Base-by-base conservation (phyloP, 192 early-diverging fungal genomes). In the Umbelopsis ramanniana region DNA sequence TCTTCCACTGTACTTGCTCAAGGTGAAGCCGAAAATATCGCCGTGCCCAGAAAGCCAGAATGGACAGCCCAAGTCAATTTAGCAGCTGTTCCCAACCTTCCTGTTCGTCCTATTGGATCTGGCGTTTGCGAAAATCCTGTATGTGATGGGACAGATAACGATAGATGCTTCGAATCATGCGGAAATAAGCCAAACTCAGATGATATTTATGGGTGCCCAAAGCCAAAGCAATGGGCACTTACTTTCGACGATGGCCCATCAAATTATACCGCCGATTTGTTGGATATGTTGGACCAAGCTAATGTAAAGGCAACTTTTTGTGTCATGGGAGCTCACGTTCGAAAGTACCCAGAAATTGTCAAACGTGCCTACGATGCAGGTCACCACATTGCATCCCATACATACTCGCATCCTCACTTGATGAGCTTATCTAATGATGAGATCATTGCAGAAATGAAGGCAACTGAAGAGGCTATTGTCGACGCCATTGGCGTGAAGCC, bases 221-320 rank as follows among this genome's bases (percentile, higher is more conserved):
- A 10, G 9, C 21, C 43, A 10, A 47, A 72, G 17, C 48, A 71
- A 6, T 79, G 77, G 77, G 79, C 86, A n/a, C 74, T 85, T 68
- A 85, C 86, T 33, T 85, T 85, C 53, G 86, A 87, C 67, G 86
- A 87, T 54, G 86, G 86, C 60, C 88, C 87, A 14, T 79, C 86
- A 33, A 33, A 66, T 11, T 81, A 76, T 71, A 92, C 90, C 2
- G 67, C 74, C 21, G 73, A 66, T 11, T 54, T 93, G 17, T 74
- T 92, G 9, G 84, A 88, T 69, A 68, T 76, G 0, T 76, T 93
- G 6, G 77, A 86, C 21, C 43, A 77, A 52, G 71, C 76, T 19
- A 71, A 83, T 50, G 71, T 91, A 48, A 91, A 90, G 72, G 91
- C 84, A 0, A 91, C 91, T 2, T 93, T 93, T 76, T 91, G 87